Evolutionary conservation across 1,284 basidiomycete genomes (phyloP), one percentile per base, ranked within the genome.

Genomic region (Vanrija sp.): DNA sequence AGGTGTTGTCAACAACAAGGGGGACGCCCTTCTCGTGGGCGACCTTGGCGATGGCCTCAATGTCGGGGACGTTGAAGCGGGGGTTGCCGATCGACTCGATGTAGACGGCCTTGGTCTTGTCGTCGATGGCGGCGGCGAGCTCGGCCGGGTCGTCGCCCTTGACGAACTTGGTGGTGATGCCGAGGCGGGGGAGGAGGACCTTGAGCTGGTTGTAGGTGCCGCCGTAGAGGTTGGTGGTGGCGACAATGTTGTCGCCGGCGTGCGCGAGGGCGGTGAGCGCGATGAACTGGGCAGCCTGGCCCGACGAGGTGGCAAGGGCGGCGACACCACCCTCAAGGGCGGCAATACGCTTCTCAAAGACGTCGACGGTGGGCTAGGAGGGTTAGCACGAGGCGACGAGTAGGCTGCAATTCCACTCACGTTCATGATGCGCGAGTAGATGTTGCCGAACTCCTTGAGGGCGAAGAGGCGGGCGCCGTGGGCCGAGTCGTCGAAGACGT

Each of bases 161-260:
- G 57, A 92, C 86, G 68, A 89, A 91, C 74, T 90, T 90, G 65
- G 86, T 85, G 4, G 78, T 78, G 60, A 94, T 90, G 38, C 86
- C 87, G 40, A 64, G 52, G 34, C 49, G 52, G 21, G 50, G 49
- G 26, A 51, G 55, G 55, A 26, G 56, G 38, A 62, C 86, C 81
- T 91, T 92, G 79, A 93, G 86, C 71, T 92, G 90, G 68, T 93
- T 94, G 80, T 87, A 92, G 5, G 88, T 91, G 23, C 85, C 86
- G 48, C 86, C 86, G 57, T 87, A 88, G 6, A 88, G 75, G 65
- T 80, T 83, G 3, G 83, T 82, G 79, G 85, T 85, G 2, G 86
- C 83, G 8, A 91, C 83, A 61, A 92, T 88, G 75, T 92, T 91
- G 73, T 92, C 88, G 6, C 89, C 89, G n/a, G 80, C 65, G 25